phyloP scores from a whole-genome alignment of 2,329 filamentous ascomycete genomes.

The Ilyonectria sp. region DNA sequence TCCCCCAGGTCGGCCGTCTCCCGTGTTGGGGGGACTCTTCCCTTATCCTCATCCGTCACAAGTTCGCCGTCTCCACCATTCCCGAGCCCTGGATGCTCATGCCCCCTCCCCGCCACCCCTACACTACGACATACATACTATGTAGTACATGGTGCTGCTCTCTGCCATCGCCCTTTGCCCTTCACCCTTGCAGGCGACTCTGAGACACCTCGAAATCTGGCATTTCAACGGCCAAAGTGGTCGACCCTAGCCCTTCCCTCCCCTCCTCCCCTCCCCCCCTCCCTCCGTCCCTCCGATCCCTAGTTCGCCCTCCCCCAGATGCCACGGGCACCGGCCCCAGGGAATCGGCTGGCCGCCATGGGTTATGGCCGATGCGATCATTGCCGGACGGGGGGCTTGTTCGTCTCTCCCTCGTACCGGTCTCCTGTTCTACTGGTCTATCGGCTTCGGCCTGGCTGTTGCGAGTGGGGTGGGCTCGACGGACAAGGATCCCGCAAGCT shows the following conservation, averaged over 20 bases:
- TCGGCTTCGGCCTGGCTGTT: slow-evolving; percentile 35
- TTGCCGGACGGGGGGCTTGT: slow-evolving; percentile 28
- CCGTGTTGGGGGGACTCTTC: slow-evolving; percentile 17
- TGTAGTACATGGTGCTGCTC: slow-evolving; percentile 25
- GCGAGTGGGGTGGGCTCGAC: slow-evolving; percentile 44
- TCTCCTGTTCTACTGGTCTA: slow-evolving; percentile 27
- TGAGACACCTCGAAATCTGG: slow-evolving; percentile 50
- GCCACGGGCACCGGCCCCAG: slow-evolving; percentile 31
- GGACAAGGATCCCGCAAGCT: slow-evolving; percentile 44
- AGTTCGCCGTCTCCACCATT: slow-evolving; percentile 46
- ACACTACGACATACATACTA: not conserved
- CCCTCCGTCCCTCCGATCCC: slow-evolving; percentile 16
- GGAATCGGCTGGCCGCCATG: slow-evolving; percentile 25
- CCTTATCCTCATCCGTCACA: slow-evolving; percentile 33
- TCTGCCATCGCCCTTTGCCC: slow-evolving; percentile 45
- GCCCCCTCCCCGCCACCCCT: slow-evolving; percentile 18
- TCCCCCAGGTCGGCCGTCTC: slow-evolving; percentile 19
- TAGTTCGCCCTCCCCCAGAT: slow-evolving; percentile 37
- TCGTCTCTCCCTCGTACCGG: slow-evolving; percentile 24
- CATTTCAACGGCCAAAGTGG: slow-evolving; percentile 49
- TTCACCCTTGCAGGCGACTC: slow-evolving; percentile 48
- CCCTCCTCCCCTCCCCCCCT: not conserved
- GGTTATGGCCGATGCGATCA: slow-evolving; percentile 36
- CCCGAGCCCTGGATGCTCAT: slow-evolving; percentile 43
- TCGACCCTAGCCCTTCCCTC: slow-evolving; percentile 11